These are phyloP conservation scores for Talaromyces islandicus DNA, from an alignment of 2,329 filamentous ascomycete genomes.

Conservation along the genomic window DNA sequence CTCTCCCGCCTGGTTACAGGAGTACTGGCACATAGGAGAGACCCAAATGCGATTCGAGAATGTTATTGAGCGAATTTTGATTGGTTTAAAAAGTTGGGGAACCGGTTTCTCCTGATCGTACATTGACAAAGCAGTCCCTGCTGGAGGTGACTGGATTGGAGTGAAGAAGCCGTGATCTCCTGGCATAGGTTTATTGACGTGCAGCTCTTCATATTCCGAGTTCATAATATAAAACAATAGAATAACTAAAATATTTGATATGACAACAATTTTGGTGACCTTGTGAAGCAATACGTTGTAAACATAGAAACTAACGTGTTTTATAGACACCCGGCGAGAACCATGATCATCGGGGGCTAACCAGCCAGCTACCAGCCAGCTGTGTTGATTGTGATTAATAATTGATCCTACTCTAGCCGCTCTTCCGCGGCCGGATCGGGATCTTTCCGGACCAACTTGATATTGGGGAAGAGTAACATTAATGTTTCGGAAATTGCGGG, in stretches of 20 bases:
- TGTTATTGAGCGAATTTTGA: not conserved
- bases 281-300: not conserved
- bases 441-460: not conserved
- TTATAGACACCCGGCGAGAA: no score
- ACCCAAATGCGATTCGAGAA: not conserved
- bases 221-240: not conserved
- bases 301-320: not conserved
- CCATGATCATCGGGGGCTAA: not conserved
- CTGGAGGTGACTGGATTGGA: not conserved
- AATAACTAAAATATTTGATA: no score
- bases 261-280: not conserved
- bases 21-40: slow-evolving; percentile 1
- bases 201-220: not conserved
- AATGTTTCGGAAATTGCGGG: not conserved
- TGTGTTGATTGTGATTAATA: not conserved
- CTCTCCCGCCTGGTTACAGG: not conserved
- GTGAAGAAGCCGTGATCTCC: slow-evolving; percentile 2
- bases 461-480: not conserved
- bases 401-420: not conserved
- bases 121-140: not conserved
- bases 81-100: not conserved
- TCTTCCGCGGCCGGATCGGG: not conserved
- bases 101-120: not conserved
- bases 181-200: not conserved
- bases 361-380: not conserved